A percentile compares a stretch with the other conserved stretches of the same genome.
Conservation (phyloP, 345 rosid genomes). For the Fremontodendron californicum region DNA sequence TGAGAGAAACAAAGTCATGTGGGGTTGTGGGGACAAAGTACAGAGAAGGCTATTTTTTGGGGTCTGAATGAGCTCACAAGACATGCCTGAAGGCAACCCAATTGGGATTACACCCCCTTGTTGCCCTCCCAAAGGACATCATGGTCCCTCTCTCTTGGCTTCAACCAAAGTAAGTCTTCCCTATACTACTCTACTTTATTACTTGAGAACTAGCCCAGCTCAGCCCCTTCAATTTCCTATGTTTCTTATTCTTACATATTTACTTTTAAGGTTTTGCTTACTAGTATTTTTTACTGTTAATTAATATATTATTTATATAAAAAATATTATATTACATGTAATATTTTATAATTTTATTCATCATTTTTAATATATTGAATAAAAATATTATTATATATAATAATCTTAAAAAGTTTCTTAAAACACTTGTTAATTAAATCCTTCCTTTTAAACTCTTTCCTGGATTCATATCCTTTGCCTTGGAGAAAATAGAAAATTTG, state of each 20-base stretch:
- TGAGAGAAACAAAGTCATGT: constrained; percentile 25
- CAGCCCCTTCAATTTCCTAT: not conserved
- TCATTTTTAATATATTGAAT: no score
- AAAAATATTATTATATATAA: no score
- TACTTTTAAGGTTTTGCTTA: no score
- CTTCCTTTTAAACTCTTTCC: not conserved
- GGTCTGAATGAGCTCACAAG: constrained; percentile 20
- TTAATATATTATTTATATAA: no score
- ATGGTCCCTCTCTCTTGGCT: constrained; percentile 14
- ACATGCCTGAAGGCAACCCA: constrained; percentile 26
- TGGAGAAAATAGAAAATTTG: not conserved
- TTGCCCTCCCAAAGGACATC: constrained; percentile 29
- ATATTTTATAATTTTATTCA: no score
- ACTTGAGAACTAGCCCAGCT: not conserved
- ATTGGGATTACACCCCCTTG: constrained; percentile 24
- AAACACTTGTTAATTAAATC: no score
- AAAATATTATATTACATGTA: no score
- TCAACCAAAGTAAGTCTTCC: not conserved
- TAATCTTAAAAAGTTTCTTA: no score
- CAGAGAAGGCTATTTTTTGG: constrained; percentile 21
- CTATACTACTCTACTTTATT: not conserved
- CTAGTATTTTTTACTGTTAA: no score
- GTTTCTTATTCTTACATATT: not conserved
- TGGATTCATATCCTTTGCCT: not conserved
- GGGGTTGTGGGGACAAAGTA: constrained; percentile 27